These are phyloP conservation scores for Suillus clintonianus DNA, from an alignment of 768 basidiomycete genomes.

Conservation along the genomic window DNA sequence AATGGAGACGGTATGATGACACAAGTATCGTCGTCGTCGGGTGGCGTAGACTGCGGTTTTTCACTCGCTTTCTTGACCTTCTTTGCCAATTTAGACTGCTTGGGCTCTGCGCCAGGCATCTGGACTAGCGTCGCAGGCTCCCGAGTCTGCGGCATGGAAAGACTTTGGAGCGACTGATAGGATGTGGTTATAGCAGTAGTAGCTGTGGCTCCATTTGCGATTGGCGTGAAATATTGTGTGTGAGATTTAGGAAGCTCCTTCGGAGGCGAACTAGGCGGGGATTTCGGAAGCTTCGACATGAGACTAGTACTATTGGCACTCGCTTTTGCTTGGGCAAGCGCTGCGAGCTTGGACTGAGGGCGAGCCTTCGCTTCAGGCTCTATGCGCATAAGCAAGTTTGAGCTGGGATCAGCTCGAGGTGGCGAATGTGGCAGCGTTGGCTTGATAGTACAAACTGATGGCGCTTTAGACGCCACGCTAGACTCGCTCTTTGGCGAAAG, in stretches of 20 bases:
- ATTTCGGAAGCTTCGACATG: slow-evolving; percentile 27
- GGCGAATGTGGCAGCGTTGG: slow-evolving; percentile 20
- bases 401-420: slow-evolving; percentile 21
- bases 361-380: slow-evolving; percentile 31
- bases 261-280: slow-evolving; percentile 23
- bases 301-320: slow-evolving; percentile 11
- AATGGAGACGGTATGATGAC: slow-evolving; percentile 49
- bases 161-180: slow-evolving; percentile 69
- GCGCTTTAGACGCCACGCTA: slow-evolving; percentile 16
- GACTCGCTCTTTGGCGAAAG: slow-evolving; percentile 12
- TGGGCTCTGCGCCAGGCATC: slow-evolving; percentile 38
- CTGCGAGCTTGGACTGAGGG: slow-evolving; percentile 70
- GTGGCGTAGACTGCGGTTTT: slow-evolving; percentile 37
- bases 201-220: slow-evolving; percentile 80
- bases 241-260: slow-evolving; percentile 45
- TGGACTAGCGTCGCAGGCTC: slow-evolving; percentile 23
- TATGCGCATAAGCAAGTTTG: slow-evolving; percentile 11
- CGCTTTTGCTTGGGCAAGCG: slow-evolving; percentile 65
- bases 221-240: slow-evolving; percentile 76
- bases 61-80: slow-evolving; percentile 66
- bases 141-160: slow-evolving; percentile 41
- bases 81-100: slow-evolving; percentile 73
- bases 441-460: slow-evolving; percentile 24
- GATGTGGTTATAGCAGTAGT: slow-evolving; percentile 85
- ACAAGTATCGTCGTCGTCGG: slow-evolving; percentile 40